These are phyloP conservation scores for Luzula sylvatica DNA, from an alignment of 176 grass and related monocot species.

Conservation along the genomic window DNA sequence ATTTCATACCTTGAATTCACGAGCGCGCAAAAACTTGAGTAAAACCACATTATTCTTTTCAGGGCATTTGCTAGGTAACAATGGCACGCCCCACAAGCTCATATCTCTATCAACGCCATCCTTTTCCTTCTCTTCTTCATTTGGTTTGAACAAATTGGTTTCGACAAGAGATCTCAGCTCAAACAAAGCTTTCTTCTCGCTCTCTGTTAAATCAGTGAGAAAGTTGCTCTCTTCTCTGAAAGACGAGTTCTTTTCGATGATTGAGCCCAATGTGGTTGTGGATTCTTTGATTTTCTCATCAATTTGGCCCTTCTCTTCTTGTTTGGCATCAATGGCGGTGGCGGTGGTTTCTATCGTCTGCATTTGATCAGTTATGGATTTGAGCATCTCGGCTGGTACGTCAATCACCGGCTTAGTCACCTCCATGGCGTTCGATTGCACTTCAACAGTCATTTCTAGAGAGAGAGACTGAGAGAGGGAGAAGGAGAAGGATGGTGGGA, in stretches of 20 bases:
- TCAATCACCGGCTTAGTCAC: background rate
- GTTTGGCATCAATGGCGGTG: background rate
- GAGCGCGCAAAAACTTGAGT: constrained; percentile 95
- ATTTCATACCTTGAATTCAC: constrained; percentile 69
- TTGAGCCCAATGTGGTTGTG: constrained; percentile 13
- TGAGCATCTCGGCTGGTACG: background rate
- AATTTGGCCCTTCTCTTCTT: background rate
- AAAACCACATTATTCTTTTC: constrained; percentile 69
- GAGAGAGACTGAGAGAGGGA: background rate
- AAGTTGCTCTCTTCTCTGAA: constrained; percentile 37
- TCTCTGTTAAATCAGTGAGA: constrained; percentile 19
- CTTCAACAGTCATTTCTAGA: constrained; percentile 21
- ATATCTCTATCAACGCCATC: constrained; percentile 4
- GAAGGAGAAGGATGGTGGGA: background rate
- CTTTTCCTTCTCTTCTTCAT: background rate
- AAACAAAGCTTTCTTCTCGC: constrained; percentile 41
- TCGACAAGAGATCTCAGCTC: constrained; percentile 28
- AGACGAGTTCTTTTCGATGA: constrained; percentile 23
- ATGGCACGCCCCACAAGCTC: constrained; percentile 35
- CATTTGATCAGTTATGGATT: background rate
- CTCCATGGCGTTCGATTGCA: constrained; percentile 5
- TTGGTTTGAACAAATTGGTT: constrained; percentile 5
- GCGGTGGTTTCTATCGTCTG: background rate
- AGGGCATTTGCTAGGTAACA: constrained; percentile 64
- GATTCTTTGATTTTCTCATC: constrained; percentile 16